phyloP scores from a whole-genome alignment of 768 basidiomycete genomes.

The Suillus cothurnatus region DNA sequence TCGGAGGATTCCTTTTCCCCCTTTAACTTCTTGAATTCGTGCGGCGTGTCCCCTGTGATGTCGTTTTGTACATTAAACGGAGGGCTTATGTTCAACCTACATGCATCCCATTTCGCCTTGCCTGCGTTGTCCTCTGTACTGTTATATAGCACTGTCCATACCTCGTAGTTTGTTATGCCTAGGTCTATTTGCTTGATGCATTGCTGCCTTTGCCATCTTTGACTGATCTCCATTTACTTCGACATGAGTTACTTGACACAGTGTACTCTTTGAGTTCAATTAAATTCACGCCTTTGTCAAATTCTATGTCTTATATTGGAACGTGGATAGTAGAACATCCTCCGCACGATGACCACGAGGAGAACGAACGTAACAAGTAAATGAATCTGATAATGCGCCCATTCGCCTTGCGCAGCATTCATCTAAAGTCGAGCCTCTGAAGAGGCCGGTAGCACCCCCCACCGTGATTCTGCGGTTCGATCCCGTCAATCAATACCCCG shows the following conservation, averaged over 20 bases:
- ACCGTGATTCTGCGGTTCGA: constrained; percentile 1
- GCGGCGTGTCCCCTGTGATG: constrained; percentile 20
- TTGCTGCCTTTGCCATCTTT: constrained; percentile 22
- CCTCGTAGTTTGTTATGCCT: constrained; percentile 22
- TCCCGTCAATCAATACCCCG: constrained; percentile 9
- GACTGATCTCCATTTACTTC: constrained; percentile 6
- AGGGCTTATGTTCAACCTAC: constrained; percentile 18
- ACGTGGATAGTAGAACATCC: background rate
- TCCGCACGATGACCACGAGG: constrained; percentile 4
- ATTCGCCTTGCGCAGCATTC: background rate
- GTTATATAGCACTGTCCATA: constrained; percentile 29
- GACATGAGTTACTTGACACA: background rate
- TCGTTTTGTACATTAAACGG: constrained; percentile 29
- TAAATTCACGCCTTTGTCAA: background rate
- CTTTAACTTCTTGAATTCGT: constrained; percentile 10
- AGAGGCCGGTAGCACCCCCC: background rate
- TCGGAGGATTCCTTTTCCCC: constrained; percentile 17
- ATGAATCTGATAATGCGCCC: background rate
- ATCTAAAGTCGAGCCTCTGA: background rate
- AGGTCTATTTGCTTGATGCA: constrained; percentile 21
- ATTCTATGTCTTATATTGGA: background rate
- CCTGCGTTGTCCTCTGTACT: constrained; percentile 31
- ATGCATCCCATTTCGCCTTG: constrained; percentile 17
- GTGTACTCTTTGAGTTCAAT: constrained; percentile 1
- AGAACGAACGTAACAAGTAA: background rate